Evolutionary conservation across 2,329 filamentous ascomycete genomes (phyloP), one percentile per base, ranked within the genome.

Genomic region (Ophiostoma ips): DNA sequence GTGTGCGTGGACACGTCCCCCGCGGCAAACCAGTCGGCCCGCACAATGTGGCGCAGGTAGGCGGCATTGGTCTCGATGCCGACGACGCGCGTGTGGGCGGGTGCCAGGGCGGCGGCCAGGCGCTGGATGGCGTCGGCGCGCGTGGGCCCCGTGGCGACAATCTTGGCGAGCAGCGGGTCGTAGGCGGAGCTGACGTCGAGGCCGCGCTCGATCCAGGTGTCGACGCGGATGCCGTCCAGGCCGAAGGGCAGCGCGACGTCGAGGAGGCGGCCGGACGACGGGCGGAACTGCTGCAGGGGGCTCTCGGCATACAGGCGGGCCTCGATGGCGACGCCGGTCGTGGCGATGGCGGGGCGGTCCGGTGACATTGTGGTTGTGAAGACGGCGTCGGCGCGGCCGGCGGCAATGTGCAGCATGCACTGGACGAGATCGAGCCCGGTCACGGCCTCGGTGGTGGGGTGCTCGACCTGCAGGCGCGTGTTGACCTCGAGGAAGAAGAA

Each of bases 381-480:
- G n/a, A 18, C 7, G 2, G 31, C 15, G 16, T 41, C 30, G 28
- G 35, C 37, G 10, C 45, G 46, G 0, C 57, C 58, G 11, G 44
- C 51, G 8, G 64, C 65, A 33, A 66, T 63, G 0, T 56, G 56
- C 11, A 70, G 50, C 68, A 71, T 70, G 19, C 65, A 58, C 31
- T 78, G 71, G 1, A 89, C 84, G 11, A 89, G 68, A 60, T 89
- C 84, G 46, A 86, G 74, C 0, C 77, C 81, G 10, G 82, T 86
- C 2, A 85, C 79, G 72, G 84, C 81, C 62, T 89, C 84, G 0
- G 85, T 89, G 8, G 87, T 81, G 0, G 83, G 83, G 56, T 88
- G 84, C 60, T 88, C 84, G 21, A 89, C 92, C 64, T 98, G 92
- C 13, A 98, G 70, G 48, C 92, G 76, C 0, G 92, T 95, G 59